Base-by-base conservation (phyloP, 2,329 filamentous ascomycete species). In the Emmonsiellopsis sp. region DNA sequence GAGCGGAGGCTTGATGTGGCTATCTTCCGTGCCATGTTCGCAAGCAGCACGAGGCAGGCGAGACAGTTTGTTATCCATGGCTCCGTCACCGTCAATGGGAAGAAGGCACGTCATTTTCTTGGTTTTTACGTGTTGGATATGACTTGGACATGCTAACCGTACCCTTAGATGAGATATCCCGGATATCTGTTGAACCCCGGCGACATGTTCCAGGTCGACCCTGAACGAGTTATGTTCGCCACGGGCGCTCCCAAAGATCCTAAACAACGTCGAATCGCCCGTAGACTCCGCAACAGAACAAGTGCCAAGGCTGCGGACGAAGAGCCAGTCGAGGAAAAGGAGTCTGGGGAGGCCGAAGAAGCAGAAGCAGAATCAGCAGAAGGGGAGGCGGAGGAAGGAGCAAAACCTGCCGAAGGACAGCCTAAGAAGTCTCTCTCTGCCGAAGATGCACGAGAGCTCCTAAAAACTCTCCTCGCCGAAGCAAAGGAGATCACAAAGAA, bases 201-300 rank as follows among this genome's bases (percentile, higher is more conserved):
- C 61, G 93, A 98, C 69, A 88, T 98, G 83, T 98, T 98, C 78
- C 89, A 95, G 68, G 92, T 98, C 62, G 87, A 96, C 17, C 79
- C 87, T 37, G 88, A 95, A 40, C 83, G 85, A 62, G 93, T 98
- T 53, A 79, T 98, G 71, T 91, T 81, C 63, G 92, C 88, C 36
- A 95, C 91, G 1, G 93, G 93, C 55, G 78, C 80, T 31, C 80
- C 81, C 48, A 93, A 90, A 71, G 70, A 77, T 48, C 65, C 62
- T 53, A 53, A 57, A 17, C 70, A 74, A 56, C 68, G 72, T 51
- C 70, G 71, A 13, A 63, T 68, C 32, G 59, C 61, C 34, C 70
- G 72, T 46, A 44, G 61, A 51, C 55, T 60, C 58, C 56, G 57
- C 60, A 63, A 61, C 37, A 63, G 67, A 45, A 62, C 57, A 52